Conservation (phyloP, 108 stramenopile genomes). For the Nitzschia inconspicua region DNA sequence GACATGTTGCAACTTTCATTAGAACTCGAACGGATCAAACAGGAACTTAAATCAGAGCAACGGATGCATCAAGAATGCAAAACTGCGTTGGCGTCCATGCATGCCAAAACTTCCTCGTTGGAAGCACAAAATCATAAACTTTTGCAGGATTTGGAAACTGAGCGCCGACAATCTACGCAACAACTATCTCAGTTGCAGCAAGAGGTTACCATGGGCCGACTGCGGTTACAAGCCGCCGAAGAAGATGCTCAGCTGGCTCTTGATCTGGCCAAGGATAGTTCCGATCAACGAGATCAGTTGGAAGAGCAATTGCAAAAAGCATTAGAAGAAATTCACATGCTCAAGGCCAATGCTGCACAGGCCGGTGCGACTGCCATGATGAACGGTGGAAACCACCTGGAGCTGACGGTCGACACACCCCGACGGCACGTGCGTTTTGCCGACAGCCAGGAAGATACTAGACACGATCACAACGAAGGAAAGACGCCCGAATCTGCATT, state of each 20-base stretch:
- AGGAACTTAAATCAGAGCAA: conserved; percentile 46
- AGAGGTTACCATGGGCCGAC: conserved; percentile 31
- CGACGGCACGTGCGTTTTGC: conserved; percentile 30
- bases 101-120: conserved; percentile 30
- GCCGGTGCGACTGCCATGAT: neutral
- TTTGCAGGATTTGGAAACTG: conserved; percentile 19
- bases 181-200: conserved; percentile 24
- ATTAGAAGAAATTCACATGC: conserved; percentile 46
- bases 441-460: neutral
- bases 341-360: conserved; percentile 9
- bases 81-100: conserved; percentile 16
- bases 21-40: conserved; percentile 70
- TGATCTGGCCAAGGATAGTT: conserved; percentile 73
- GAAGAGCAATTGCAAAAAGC: conserved; percentile 53
- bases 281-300: conserved; percentile 54
- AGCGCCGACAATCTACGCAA: conserved; percentile 20
- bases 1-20: conserved; percentile 65
- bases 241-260: conserved; percentile 79
- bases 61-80: conserved; percentile 42
- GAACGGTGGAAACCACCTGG: neutral
- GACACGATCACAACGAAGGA: conserved; percentile 1
- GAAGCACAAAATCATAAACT: conserved; percentile 31
- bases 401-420: conserved; percentile 1
- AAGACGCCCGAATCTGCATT: neutral
- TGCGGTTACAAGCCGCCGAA: conserved; percentile 70